phyloP scores from a whole-genome alignment of 352 stramenopile species.

The Pythium coloratum region DNA sequence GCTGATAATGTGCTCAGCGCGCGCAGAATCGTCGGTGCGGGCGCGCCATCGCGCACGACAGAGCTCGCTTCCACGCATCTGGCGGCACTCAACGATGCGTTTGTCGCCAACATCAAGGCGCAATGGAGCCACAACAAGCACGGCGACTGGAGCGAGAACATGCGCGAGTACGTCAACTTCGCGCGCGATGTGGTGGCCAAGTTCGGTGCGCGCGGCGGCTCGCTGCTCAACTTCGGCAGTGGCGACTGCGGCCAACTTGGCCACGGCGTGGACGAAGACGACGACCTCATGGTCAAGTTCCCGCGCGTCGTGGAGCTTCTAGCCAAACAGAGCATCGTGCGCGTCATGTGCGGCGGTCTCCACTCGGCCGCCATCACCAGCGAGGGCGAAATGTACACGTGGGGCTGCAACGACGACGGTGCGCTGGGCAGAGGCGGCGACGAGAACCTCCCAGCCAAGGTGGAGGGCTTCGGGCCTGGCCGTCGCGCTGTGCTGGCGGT shows the following conservation, averaged over 20 bases:
- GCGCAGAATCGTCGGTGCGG: constrained; percentile 41
- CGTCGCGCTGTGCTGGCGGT: constrained; percentile 65
- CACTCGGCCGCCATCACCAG: constrained; percentile 88
- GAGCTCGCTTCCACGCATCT: constrained; percentile 44
- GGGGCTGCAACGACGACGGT: constrained; percentile 93
- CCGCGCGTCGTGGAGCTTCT: constrained; percentile 57
- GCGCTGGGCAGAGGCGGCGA: constrained; percentile 85
- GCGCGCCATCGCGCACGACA: constrained; percentile 3
- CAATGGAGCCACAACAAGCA: constrained; percentile 66
- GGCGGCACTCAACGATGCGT: constrained; percentile 68
- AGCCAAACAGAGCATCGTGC: constrained; percentile 44
- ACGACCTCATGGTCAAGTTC: constrained; percentile 76
- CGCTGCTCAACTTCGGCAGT: constrained; percentile 84
- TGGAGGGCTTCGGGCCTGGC: constrained; percentile 58
- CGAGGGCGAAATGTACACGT: constrained; percentile 92
- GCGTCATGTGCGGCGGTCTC: constrained; percentile 89
- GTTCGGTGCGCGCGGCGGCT: constrained; percentile 46
- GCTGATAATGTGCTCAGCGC: constrained; percentile 48
- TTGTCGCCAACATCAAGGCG: constrained; percentile 53
- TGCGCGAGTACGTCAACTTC: constrained; percentile 79
- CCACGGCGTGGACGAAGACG: constrained; percentile 81
- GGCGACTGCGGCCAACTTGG: constrained; percentile 94
- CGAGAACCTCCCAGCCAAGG: constrained; percentile 69
- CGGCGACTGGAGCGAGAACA: constrained; percentile 73
- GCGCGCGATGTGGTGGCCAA: constrained; percentile 59